These are phyloP conservation scores for Clarireedia homoeocarpa DNA, from an alignment of 2,329 filamentous ascomycete genomes.

Conservation along the genomic window DNA sequence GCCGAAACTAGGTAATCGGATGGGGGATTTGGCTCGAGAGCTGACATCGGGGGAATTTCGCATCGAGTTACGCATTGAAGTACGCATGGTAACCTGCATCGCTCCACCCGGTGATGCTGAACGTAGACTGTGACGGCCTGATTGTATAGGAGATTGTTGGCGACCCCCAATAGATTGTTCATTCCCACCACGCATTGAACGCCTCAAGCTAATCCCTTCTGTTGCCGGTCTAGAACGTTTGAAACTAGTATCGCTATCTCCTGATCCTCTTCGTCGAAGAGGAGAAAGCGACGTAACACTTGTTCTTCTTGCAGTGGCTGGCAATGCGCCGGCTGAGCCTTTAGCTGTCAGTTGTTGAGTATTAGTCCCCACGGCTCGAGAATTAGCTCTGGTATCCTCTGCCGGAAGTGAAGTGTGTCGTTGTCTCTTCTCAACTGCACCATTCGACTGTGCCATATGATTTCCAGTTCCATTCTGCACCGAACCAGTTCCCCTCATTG, in stretches of 20 bases:
- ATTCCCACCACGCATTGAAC: conserved; percentile 56
- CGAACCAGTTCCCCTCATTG: conserved; percentile 23
- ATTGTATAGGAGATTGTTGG: conserved; percentile 32
- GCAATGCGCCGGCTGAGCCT: conserved; percentile 15
- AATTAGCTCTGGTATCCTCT: conserved; percentile 12
- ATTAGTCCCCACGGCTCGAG: conserved; percentile 18
- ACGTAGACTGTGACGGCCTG: conserved; percentile 62
- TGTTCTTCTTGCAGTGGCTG: conserved; percentile 8
- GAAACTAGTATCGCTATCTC: conserved; percentile 77
- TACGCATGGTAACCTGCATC: conserved; percentile 33
- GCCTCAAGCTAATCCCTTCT: conserved; percentile 55
- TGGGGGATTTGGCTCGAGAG: conserved; percentile 15
- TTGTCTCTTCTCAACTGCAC: conserved; percentile 31
- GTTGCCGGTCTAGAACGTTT: conserved; percentile 49
- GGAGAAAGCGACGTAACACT: conserved; percentile 17
- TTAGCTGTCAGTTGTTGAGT: conserved; percentile 18
- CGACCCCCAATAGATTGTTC: conserved; percentile 26
- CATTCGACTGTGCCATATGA: conserved; percentile 19
- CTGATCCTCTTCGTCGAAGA: conserved; percentile 48
- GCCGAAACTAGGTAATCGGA: conserved; percentile 20
- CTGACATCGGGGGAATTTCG: conserved; percentile 20
- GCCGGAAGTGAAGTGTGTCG: conserved; percentile 25
- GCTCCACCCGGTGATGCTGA: conserved; percentile 57
- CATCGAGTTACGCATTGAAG: conserved; percentile 30
- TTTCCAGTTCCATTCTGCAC: conserved; percentile 21